Base-by-base conservation (phyloP, 176 grass and related monocot genomes). In the Melocanna baccifera region DNA sequence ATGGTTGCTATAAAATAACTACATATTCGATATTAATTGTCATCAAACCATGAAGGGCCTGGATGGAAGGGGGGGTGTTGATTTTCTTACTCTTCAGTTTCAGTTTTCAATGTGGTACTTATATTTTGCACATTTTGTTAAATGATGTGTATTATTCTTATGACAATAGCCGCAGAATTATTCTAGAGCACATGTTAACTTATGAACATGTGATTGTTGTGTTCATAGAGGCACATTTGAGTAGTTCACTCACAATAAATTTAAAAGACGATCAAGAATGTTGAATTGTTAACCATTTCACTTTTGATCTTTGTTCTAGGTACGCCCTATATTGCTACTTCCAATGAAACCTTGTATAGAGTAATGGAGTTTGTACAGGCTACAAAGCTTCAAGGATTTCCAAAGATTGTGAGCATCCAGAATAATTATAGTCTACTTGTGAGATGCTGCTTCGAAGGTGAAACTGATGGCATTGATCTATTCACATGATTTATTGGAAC, bases 341-440 rank as follows among this genome's bases (percentile, higher is more conserved):
- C 95, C 34, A 97, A 94, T 80, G 92, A 97, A 84, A 97, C 95
- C 26, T 94, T 92, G 11, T 97, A 94, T 80, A 92, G 95, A 53
- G 95, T 93, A 28, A 97, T 93, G 91, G 92, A 88, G 43, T 94
- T 97, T 88, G 82, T 88, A 50, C 91, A 97, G 68, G 76, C 92
- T 79, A 84, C 95, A 76, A 94, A 86, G 41, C 14, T 72, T 84
- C 82, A 71, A 19, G 89, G 87, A 51, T 89, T 97, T 63, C 92
- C 89, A 2, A 94, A 93, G 83, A 94, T 97, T 45, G 87, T 93
- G 72, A 97, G 95, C 92, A 97, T 94, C 45, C 85, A 97, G 81
- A 97, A 97, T 29, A 86, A 87, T 71, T 93, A 97, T 46, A 97
- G 90, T 78, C 82, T 97, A 73, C 66, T 34, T 34, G 3, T 34